Conservation (phyloP, 495 filamentous ascomycete species). For the Hapsidospora chrysogenum region DNA sequence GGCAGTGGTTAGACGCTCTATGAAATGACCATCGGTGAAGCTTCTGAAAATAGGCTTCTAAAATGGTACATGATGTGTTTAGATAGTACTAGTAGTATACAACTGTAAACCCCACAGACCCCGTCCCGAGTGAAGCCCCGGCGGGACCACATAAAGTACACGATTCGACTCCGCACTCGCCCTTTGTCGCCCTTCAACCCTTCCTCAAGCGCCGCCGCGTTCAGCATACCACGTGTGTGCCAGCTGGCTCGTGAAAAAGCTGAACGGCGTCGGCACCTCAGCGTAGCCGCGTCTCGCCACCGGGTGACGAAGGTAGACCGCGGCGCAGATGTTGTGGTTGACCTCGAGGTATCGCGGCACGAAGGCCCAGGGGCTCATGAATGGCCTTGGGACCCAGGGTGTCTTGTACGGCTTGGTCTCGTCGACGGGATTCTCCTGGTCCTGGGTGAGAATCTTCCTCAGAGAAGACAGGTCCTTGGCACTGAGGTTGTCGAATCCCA, state of each 20-base stretch:
- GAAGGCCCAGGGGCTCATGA: conserved; percentile 83
- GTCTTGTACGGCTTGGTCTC: conserved; percentile 69
- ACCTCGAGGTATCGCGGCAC: conserved; percentile 93
- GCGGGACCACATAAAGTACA: too few relatives aligned
- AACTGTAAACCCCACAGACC: too few relatives aligned
- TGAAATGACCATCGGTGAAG: too few relatives aligned
- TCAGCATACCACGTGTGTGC: conserved; percentile 91
- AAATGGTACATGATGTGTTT: too few relatives aligned
- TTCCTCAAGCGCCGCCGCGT: too few relatives aligned
- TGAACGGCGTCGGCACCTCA: conserved; percentile 84
- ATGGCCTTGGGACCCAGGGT: conserved; percentile 78
- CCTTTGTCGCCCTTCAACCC: too few relatives aligned
- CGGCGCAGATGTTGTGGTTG: conserved; percentile 87
- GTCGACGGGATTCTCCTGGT: conserved; percentile 56
- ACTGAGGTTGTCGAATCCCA: background rate
- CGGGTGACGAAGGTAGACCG: conserved; percentile 88
- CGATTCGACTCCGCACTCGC: too few relatives aligned
- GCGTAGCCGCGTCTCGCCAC: conserved; percentile 76
- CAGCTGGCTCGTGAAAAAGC: conserved; percentile 41
- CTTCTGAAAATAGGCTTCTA: too few relatives aligned
- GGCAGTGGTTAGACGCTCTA: too few relatives aligned
- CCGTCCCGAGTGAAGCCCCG: too few relatives aligned
- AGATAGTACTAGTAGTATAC: too few relatives aligned
- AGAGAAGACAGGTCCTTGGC: conserved; percentile 10
- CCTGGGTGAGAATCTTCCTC: conserved; percentile 11